Base-by-base conservation (phyloP, 768 basidiomycete species). In the Mycena polygramma region DNA sequence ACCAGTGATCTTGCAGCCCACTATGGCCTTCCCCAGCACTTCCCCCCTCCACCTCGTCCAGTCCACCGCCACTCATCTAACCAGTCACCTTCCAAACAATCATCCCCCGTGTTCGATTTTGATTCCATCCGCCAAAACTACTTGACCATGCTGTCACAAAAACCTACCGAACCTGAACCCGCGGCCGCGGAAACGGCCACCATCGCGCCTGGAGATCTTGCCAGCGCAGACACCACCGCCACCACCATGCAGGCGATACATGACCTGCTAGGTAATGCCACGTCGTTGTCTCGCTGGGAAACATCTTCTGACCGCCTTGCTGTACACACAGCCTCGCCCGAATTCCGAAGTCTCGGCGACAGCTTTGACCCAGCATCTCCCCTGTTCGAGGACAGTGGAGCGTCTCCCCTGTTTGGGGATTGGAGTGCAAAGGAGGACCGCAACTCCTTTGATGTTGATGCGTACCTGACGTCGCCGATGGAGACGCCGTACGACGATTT, bases 11-110 rank as follows among this genome's bases (percentile, higher is more conserved):
- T 92, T 66, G 90, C 92, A 75, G 85, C 89, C 76, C 92, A 93
- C 68, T 90, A 93, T 92, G 92, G 92, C 81, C 89, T 94, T 78
- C 92, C 93, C 69, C 87, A 89, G 74, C 87, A 84, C 71, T 80
- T 94, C 57, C 92, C 93, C 54, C 89, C 88, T 61, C 88, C 89
- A 65, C 92, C 92, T 70, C 86, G 88, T 63, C 88, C 89, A 78
- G 84, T 83, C 73, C 84, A 87, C 67, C 85, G 79, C 77, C 84
- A 85, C 63, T 83, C 84, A 81, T 80, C 83, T 75, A 80, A 83
- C 67, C 77, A 83, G 72, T 61, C 79, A 72, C 77, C 82, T 75
- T 49, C 77, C 75, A 75, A 80, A 67, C 78, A 76, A 45, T 64
- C 79, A 63, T 73, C 77, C 57, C 54, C 81, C 64, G 65, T 82